Conservation (phyloP, 2,329 filamentous ascomycete species). For the Calonectria pseudoreteaudii region DNA sequence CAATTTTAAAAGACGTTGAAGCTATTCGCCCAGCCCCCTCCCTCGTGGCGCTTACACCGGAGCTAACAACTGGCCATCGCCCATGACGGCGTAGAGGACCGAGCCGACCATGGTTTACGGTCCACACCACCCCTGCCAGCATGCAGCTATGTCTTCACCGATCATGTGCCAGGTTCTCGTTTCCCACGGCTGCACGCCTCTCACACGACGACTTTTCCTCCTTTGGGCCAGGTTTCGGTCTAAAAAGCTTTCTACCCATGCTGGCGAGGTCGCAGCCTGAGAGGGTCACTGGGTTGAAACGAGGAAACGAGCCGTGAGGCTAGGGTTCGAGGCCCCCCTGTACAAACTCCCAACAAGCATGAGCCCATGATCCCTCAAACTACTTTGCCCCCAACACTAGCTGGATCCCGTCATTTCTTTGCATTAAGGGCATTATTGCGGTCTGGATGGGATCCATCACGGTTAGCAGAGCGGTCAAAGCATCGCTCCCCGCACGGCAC, state of each 20-base stretch:
- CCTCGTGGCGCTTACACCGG: conserved; percentile 5
- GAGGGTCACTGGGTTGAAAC: conserved; percentile 33
- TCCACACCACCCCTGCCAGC: conserved; percentile 14
- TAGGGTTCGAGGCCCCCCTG: conserved; percentile 26
- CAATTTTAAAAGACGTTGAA: conserved; percentile 14
- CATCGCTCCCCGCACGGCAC: conserved; percentile 38
- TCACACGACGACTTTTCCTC: conserved; percentile 31
- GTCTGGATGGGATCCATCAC: conserved; percentile 39
- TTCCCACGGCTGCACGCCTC: conserved; percentile 18
- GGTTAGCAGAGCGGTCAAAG: conserved; percentile 42
- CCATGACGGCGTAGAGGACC: not conserved
- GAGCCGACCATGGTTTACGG: conserved; percentile 9
- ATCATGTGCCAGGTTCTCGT: conserved; percentile 24
- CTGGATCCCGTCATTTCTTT: conserved; percentile 27
- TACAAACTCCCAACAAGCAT: conserved; percentile 20
- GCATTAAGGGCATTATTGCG: conserved; percentile 39
- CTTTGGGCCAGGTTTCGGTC: conserved; percentile 33
- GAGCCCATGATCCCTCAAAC: conserved; percentile 25
- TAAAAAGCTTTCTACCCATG: conserved; percentile 25
- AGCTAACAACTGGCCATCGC: not conserved
- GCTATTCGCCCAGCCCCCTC: conserved; percentile 14
- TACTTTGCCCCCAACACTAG: conserved; percentile 26
- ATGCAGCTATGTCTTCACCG: conserved; percentile 15
- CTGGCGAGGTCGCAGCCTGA: conserved; percentile 33
- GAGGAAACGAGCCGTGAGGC: conserved; percentile 29